Evolutionary conservation across 2,329 filamentous ascomycete genomes (phyloP).

Genomic region (Teratosphaeria pseudoeucalypti): DNA sequence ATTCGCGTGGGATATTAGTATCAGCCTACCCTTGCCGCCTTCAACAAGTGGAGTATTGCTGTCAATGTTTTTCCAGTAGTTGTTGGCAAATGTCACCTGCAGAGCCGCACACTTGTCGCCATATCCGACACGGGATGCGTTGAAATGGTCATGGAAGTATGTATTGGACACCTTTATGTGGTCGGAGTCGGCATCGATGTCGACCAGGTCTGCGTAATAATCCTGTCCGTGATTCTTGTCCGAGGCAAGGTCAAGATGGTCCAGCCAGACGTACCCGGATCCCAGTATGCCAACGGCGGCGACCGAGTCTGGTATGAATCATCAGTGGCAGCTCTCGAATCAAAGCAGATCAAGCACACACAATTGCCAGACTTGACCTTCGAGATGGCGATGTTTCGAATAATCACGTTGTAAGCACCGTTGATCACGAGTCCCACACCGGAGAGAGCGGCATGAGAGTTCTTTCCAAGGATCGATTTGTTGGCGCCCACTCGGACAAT

Average conservation of each 20-base stretch:
- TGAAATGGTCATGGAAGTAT: slow-evolving; percentile 50
- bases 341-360: not conserved
- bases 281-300: slow-evolving; percentile 44
- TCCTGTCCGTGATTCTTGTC: slow-evolving; percentile 54
- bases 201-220: slow-evolving; percentile 58
- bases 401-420: slow-evolving; percentile 43
- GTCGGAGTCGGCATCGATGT: slow-evolving; percentile 54
- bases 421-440: slow-evolving; percentile 40
- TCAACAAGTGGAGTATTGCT: slow-evolving; percentile 53
- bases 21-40: slow-evolving; percentile 43
- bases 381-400: slow-evolving; percentile 46
- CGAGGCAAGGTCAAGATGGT: slow-evolving; percentile 56
- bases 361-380: slow-evolving; percentile 37
- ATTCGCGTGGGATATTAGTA: not conserved
- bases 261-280: slow-evolving; percentile 49
- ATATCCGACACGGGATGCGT: slow-evolving; percentile 52
- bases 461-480: slow-evolving; percentile 44
- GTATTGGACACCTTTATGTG: slow-evolving; percentile 44
- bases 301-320: not conserved
- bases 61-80: slow-evolving; percentile 56
- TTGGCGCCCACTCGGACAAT: slow-evolving; percentile 39
- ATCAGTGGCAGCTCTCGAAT: not conserved
- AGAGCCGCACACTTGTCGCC: slow-evolving; percentile 48
- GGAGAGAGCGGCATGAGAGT: slow-evolving; percentile 32
- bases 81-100: slow-evolving; percentile 56